phyloP scores from a whole-genome alignment of 2,329 filamentous ascomycete species.

The Penicillium thymicola region DNA sequence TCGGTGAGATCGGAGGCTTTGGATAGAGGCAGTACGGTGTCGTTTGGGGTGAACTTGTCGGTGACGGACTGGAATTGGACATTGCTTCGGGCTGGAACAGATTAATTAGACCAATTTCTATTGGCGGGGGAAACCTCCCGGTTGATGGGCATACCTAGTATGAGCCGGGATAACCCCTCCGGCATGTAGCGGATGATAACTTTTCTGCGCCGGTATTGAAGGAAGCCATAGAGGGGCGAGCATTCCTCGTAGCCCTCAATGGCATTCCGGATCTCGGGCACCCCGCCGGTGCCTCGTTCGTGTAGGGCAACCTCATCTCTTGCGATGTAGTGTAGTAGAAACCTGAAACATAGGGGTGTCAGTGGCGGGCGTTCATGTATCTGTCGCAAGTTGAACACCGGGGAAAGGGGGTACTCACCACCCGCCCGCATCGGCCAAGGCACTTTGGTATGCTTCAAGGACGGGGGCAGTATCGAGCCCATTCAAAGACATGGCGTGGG shows the following conservation, averaged over 20 bases:
- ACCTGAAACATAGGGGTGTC: constrained; percentile 56
- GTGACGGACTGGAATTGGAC: constrained; percentile 62
- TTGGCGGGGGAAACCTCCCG: background rate
- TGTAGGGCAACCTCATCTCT: constrained; percentile 84
- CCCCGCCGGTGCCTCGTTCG: constrained; percentile 72
- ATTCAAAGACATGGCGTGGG: constrained; percentile 80
- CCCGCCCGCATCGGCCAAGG: constrained; percentile 80
- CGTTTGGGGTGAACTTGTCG: constrained; percentile 75
- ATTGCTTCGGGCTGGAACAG: constrained; percentile 68
- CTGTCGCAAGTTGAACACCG: background rate
- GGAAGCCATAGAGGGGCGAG: constrained; percentile 86
- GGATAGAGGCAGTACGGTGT: constrained; percentile 76
- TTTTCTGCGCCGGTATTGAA: constrained; percentile 85
- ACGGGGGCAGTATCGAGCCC: constrained; percentile 79
- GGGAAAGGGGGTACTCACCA: constrained; percentile 64
- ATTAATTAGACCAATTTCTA: constrained; percentile 11
- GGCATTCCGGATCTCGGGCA: constrained; percentile 75
- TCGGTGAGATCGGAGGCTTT: constrained; percentile 78
- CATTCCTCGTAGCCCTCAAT: constrained; percentile 77
- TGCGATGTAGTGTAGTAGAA: constrained; percentile 84
- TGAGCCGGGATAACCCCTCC: constrained; percentile 80
- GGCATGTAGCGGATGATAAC: constrained; percentile 91
- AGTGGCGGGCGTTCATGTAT: background rate
- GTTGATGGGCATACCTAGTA: constrained; percentile 70
- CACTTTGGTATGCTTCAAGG: constrained; percentile 78